phyloP scores from a whole-genome alignment of 2,329 filamentous ascomycete genomes.

The Scedosporium aurantiacum region DNA sequence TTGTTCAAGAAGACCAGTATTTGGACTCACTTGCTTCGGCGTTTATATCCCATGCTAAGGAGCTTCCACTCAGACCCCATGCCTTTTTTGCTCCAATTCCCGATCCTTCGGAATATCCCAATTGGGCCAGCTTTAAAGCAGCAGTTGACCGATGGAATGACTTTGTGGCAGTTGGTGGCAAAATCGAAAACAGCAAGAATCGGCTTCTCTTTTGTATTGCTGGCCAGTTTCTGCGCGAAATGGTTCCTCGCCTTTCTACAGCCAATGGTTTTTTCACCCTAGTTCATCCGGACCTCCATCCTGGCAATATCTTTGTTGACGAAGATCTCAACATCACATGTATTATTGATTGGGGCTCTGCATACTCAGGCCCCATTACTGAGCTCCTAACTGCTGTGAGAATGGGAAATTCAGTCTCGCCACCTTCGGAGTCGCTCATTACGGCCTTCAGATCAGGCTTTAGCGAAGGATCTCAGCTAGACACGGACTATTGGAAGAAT shows the following conservation, averaged over 20 bases:
- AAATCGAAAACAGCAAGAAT: constrained; percentile 16
- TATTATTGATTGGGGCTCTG: constrained; percentile 17
- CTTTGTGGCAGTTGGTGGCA: constrained; percentile 13
- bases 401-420: background rate
- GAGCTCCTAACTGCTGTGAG: constrained; percentile 7
- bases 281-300: constrained; percentile 15
- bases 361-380: constrained; percentile 10
- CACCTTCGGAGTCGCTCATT: constrained; percentile 4
- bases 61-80: constrained; percentile 17
- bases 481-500: constrained; percentile 6
- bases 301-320: constrained; percentile 16
- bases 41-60: constrained; percentile 13
- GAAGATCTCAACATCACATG: constrained; percentile 15
- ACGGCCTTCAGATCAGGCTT: constrained; percentile 9
- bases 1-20: constrained; percentile 14
- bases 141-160: constrained; percentile 10
- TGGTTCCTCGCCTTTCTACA: constrained; percentile 14
- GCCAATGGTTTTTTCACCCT: constrained; percentile 8
- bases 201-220: constrained; percentile 13
- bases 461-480: background rate
- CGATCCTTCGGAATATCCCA: constrained; percentile 13
- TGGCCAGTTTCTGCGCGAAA: constrained; percentile 14
- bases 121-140: constrained; percentile 10
- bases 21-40: constrained; percentile 15
- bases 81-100: constrained; percentile 19